Base-by-base conservation (phyloP, 768 basidiomycete species). In the Pulveroboletus sp. region DNA sequence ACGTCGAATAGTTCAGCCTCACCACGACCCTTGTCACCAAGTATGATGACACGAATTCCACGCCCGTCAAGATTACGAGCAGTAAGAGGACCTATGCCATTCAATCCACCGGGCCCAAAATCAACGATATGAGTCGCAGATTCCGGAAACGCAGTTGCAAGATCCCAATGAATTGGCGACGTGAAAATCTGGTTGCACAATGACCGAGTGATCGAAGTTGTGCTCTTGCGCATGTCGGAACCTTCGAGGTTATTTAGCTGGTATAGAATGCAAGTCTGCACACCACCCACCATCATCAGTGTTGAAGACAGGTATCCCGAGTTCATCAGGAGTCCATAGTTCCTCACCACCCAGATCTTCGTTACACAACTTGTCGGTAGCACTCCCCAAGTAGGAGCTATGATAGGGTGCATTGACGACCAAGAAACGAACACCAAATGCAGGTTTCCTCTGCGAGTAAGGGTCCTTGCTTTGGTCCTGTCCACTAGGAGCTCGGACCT, bases 321-420 rank as follows among this genome's bases (percentile, higher is more conserved):
- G 73, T 37, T 90, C 86, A 24, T 73, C 69, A 1, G 76, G 58
- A 24, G 70, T 64, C 90, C 91, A 94, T 24, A 95, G 64, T 60
- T 95, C 92, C 60, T 91, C 79, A 3, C 79, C 84, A 10, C 71
- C 74, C 32, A 94, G 69, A 71, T 94, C 91, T 50, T 86, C 80
- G n/a, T 78, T 68, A 35, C 87, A 69, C 41, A 96, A 70, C 68
- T 83, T 87, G 55, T 92, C 80, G 3, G 91, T 81, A 1, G 83
- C 86, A 27, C 79, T 83, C 15, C 64, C 64, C 47, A 99, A 75
- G 69, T 97, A 95, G 17, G 75, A 73, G 69, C 93, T 94, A 76
- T 99, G 96, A 72, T 93, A 99, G 1, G 96, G 96, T 2, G 93
- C 95, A 46, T 84, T 87, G 62, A 99, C 88, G n/a, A 91, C 86